Evolutionary conservation across 345 rosid species (phyloP), one percentile per base, ranked within the genome.

Genomic region (Camelina hispida): DNA sequence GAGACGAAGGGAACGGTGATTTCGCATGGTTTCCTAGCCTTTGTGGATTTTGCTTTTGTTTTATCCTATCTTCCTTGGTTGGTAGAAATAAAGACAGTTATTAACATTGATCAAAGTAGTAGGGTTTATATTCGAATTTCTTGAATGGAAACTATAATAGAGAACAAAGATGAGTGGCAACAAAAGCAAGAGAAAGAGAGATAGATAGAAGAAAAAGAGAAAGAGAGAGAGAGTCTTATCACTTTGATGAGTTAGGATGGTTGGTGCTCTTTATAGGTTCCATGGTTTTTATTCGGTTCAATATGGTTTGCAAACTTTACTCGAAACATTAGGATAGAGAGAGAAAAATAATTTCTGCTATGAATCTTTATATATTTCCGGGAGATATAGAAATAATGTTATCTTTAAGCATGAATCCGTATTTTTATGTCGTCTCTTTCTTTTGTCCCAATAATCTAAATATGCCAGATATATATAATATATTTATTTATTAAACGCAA

Each of bases 191-290:
- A 62, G 48, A 35, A 4, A 55, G 20, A 53, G 3, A 43, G 4
- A 55, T 18, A 68, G 4, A 43, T 28, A 69, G 48, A 35, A 43
- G 22, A 50, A 28, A 69, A 30, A 55, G 32, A 68, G 9, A 43
- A 34, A 63, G 17, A 34, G 37, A 63, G 71, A 58, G 72, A 65
- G 51, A 58, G 69, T n/a, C 58, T 66, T 66, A 52, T 66, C 74
- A 66, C 73, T 72, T 78, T 78, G 68, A 58, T 51, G 73, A 66
- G 77, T 72, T 72, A 72, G 37, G 64, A 59, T 72, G 77, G 69
- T 78, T 72, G 64, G 77, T 72, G 77, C 60, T 72, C 73, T 78
- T 72, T 78, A 78, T 66, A 72, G 57, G 81, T 66, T 72, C 64
- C 18, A 78, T 66, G 44, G 64, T 34, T 72, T 78, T 72, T 72